Evolutionary conservation across 106 monocot species (phyloP).

Genomic region (Agapanthus africanus): DNA sequence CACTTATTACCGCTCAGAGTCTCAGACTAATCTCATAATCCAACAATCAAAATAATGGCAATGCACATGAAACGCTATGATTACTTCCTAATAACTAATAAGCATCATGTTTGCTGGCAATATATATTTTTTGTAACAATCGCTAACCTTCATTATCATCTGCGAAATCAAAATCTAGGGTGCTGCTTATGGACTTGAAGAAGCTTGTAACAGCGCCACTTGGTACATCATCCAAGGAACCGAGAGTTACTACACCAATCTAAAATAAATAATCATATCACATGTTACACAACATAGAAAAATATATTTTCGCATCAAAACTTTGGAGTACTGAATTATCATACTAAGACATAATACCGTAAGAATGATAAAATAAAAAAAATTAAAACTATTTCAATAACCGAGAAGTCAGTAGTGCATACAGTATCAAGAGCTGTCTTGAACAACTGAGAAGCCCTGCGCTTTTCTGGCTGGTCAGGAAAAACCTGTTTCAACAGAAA

Average conservation of each 20-base stretch:
- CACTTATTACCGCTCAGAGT: background rate
- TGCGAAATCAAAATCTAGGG: slow-evolving; percentile 89
- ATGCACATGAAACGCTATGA: background rate
- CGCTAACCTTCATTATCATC: slow-evolving; percentile 79
- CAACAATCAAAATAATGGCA: background rate
- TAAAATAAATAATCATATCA: slow-evolving; percentile 26
- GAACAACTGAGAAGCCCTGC: slow-evolving; percentile 79
- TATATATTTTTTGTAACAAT: background rate
- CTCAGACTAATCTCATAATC: background rate
- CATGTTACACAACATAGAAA: background rate
- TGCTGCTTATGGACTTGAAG: slow-evolving; percentile 72
- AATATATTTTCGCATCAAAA: background rate
- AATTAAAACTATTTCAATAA: background rate
- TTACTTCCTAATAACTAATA: background rate
- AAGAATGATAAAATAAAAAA: background rate
- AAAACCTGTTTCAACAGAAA: slow-evolving; percentile 52
- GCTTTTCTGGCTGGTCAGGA: slow-evolving; percentile 93
- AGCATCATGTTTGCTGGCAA: too few relatives aligned
- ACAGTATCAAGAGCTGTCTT: slow-evolving; percentile 68
- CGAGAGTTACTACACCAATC: slow-evolving; percentile 61
- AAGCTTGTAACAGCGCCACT: slow-evolving; percentile 57
- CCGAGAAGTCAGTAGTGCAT: slow-evolving; percentile 6
- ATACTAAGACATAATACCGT: background rate
- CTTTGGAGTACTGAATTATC: background rate
- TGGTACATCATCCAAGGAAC: slow-evolving; percentile 91